phyloP scores from a whole-genome alignment of 441 rosid species.

The Gossypium schwendimanii region DNA sequence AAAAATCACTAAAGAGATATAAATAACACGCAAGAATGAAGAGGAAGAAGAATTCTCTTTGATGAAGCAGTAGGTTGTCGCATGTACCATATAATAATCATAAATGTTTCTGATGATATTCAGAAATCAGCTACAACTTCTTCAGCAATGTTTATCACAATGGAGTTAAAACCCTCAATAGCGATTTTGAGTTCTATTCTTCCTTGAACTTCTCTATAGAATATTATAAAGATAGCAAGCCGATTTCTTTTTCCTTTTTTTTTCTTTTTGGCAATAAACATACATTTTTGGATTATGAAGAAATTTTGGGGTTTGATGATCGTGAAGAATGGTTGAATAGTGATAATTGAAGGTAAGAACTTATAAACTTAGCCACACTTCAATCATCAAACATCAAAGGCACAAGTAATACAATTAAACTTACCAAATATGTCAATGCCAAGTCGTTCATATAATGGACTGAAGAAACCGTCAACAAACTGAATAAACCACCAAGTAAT shows the following conservation, averaged over 20 bases:
- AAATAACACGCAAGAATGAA: not conserved
- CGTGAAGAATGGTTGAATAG: not conserved
- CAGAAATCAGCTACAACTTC: not conserved
- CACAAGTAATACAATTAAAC: slow-evolving; percentile 12
- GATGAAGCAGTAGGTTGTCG: not conserved
- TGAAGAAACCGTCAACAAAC: slow-evolving; percentile 92
- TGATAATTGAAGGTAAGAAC: not conserved
- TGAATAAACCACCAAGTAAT: slow-evolving; percentile 97
- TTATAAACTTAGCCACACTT: not conserved
- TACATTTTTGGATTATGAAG: not conserved
- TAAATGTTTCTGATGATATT: not conserved
- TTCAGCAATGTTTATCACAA: not conserved
- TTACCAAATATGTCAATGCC: slow-evolving; percentile 85
- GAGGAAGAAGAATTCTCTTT: not conserved
- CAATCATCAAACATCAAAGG: not conserved
- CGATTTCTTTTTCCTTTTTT: not conserved
- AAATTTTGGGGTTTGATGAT: not conserved
- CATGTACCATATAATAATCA: not conserved
- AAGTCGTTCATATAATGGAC: slow-evolving; percentile 78
- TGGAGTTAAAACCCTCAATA: not conserved
- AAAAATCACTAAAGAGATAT: not conserved
- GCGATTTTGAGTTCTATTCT: not conserved
- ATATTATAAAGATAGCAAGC: not conserved
- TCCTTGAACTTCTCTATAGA: not conserved
- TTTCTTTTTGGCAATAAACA: not conserved